Base-by-base conservation (phyloP, 2,329 filamentous ascomycete genomes). In the Dactylellina cionopaga region DNA sequence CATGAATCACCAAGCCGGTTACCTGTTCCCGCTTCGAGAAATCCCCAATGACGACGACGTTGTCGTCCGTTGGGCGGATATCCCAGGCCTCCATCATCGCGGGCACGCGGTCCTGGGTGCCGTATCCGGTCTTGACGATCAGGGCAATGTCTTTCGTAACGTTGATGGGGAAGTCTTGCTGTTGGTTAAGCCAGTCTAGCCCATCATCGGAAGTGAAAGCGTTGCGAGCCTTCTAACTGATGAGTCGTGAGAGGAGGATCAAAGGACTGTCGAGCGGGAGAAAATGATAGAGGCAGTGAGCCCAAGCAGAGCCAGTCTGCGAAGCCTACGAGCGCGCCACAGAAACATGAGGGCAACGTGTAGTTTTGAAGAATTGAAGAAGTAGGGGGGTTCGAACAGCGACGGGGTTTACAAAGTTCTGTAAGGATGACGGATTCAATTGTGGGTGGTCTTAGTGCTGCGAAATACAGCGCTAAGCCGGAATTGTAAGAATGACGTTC, bases 51-150 rank as follows among this genome's bases (percentile, higher is more conserved):
- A 46, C 7, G 41, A 46, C 15, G 9, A 46, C 41, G 15, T 46
- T 46, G 9, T 46, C 41, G 19, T 46, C 41, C 9, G 41, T 46
- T 15, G 41, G 41, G n/a, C 41, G n/a, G 41, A 46, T 46, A 15
- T 22, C 41, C 41, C 41, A 46, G 19, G 41, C 41, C 19, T 46
- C 41, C 41, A 46, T 46, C n/a, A 46, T 15, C 41, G 41, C 19
- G 9, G 41, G 19, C 41, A 46, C 41, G n/a, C 41, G 41, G 15
- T 46, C 7, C 41, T 46, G 41, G 7, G 41, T 46, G 9, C 41
- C 15, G 15, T 46, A 46, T 17, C 41, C 41, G 19, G 41, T 46
- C 19, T 46, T 46, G 9, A 46, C 19, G 9, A 46, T 22, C 9
- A 46, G n/a, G 9, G 41, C 41, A 46, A 46, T 15, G 19, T 46